phyloP scores from a whole-genome alignment of 306 rosid genomes.

The Vigna trinervia region DNA sequence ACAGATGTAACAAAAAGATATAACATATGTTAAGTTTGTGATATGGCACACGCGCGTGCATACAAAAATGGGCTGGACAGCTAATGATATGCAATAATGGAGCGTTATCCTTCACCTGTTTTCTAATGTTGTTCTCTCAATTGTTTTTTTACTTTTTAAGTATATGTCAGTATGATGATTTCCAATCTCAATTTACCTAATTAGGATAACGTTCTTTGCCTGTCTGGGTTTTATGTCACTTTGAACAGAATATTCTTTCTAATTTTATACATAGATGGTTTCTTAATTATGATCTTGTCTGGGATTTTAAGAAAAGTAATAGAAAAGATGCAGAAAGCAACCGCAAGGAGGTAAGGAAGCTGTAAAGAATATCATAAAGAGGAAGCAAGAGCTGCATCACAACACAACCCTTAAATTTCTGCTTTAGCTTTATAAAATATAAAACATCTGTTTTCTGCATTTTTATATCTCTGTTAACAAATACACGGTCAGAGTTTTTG shows the following conservation, averaged over 20 bases:
- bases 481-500: not conserved
- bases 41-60: constrained; percentile 1
- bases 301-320: constrained; percentile 17
- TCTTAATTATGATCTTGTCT: constrained; percentile 29
- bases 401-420: not conserved
- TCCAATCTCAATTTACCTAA: not conserved
- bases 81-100: constrained; percentile 54
- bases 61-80: constrained; percentile 34
- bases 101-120: not conserved
- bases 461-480: not conserved
- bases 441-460: not conserved
- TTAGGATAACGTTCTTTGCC: constrained; percentile 32
- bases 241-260: constrained; percentile 36
- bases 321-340: constrained; percentile 35
- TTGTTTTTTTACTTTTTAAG: constrained; percentile 13
- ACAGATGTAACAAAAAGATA: not conserved
- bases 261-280: constrained; percentile 10
- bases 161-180: constrained; percentile 9
- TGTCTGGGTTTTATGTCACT: constrained; percentile 16
- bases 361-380: constrained; percentile 13
- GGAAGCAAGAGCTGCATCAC: not conserved
- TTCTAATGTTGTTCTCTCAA: constrained; percentile 4
- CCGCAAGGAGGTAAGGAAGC: constrained; percentile 14
- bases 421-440: constrained; percentile 27
- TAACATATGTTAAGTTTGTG: constrained; percentile 10